These are phyloP conservation scores for Artemisia princeps DNA, from an alignment of 140 eudicot species.

Conservation along the genomic window DNA sequence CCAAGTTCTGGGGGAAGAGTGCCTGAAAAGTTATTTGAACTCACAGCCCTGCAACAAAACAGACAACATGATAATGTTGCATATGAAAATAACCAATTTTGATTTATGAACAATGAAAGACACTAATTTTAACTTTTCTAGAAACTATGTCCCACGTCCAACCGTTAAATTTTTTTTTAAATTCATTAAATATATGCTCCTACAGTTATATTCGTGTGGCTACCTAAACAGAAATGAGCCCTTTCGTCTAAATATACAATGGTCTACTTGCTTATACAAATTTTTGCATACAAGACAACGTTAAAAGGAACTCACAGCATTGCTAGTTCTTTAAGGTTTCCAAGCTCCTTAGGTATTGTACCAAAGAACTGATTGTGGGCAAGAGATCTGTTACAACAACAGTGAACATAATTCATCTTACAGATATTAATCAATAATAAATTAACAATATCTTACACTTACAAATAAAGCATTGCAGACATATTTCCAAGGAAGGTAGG, in stretches of 20 bases:
- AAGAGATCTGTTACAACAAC: too few relatives aligned
- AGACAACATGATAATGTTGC: conserved; percentile 9
- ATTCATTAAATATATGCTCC: too few relatives aligned
- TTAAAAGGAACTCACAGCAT: conserved; percentile 34
- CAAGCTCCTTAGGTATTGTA: conserved; percentile 44
- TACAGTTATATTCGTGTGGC: too few relatives aligned
- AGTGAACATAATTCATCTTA: too few relatives aligned
- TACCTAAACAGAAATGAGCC: too few relatives aligned
- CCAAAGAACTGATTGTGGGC: conserved; percentile 40
- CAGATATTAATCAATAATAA: too few relatives aligned
- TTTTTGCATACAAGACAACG: background rate
- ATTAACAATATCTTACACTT: conserved; percentile 25
- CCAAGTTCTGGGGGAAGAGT: conserved; percentile 69
- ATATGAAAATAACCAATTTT: conserved; percentile 5
- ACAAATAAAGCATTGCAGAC: conserved; percentile 32
- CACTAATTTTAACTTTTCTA: too few relatives aligned
- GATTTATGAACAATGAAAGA: too few relatives aligned
- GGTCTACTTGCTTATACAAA: background rate
- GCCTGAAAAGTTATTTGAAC: conserved; percentile 65
- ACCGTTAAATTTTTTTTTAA: too few relatives aligned
- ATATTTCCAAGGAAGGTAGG: conserved; percentile 41
- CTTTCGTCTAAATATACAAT: too few relatives aligned
- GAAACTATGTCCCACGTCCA: too few relatives aligned
- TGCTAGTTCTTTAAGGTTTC: conserved; percentile 37
- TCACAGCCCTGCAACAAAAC: conserved; percentile 47